These are phyloP conservation scores for Colletotrichum gloeosporioides DNA, from an alignment of 2,329 filamentous ascomycete genomes.

Conservation along the genomic window DNA sequence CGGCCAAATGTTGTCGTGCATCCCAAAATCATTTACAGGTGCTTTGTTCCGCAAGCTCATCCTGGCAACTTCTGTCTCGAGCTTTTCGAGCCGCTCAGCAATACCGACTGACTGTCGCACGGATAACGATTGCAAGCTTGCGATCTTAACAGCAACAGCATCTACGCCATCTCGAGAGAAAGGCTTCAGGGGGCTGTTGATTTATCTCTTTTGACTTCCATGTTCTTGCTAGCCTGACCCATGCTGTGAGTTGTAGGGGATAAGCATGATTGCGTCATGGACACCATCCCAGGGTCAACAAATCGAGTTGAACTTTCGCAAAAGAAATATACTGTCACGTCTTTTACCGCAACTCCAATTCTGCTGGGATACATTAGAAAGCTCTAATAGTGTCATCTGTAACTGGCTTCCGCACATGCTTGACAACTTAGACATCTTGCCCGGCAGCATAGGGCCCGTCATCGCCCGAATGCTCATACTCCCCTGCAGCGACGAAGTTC, in stretches of 20 bases:
- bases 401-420: neutral
- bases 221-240: no score
- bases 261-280: neutral
- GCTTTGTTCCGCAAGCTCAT: neutral
- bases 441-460: no score
- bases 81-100: neutral
- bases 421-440: neutral
- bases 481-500: neutral
- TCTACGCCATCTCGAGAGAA: accelerated
- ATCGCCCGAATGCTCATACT: neutral
- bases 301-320: accelerated
- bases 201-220: no score
- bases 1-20: neutral
- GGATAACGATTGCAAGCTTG: no score
- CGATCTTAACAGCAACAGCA: no score
- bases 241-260: neutral
- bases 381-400: neutral
- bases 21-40: neutral
- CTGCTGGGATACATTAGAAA: neutral
- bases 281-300: neutral
- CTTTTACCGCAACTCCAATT: neutral
- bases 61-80: neutral
- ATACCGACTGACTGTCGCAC: no score
- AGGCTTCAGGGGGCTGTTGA: no score
- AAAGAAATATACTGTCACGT: neutral